Conservation (phyloP, 1,284 basidiomycete species). For the Ganoderma multipileum region DNA sequence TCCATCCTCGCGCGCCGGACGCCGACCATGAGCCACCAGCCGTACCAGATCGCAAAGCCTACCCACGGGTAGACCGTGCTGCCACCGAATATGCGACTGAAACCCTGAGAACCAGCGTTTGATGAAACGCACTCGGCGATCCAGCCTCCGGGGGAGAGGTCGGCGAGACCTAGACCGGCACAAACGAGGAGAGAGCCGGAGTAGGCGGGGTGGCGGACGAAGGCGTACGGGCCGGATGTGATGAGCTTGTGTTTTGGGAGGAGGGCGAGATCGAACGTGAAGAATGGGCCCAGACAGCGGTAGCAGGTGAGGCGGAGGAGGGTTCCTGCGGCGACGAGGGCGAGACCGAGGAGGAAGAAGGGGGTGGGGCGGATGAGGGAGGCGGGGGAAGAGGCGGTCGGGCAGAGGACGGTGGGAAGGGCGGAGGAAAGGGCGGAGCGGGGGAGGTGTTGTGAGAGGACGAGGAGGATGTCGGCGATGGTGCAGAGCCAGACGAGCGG, state of each 20-base stretch:
- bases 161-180: constrained; percentile 57
- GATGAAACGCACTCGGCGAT: constrained; percentile 53
- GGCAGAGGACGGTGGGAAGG: constrained; percentile 34
- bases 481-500: constrained; percentile 58
- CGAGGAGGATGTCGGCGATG: constrained; percentile 55
- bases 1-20: constrained; percentile 58
- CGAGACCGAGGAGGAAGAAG: constrained; percentile 56
- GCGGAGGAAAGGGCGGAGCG: constrained; percentile 37
- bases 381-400: constrained; percentile 33
- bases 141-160: constrained; percentile 61
- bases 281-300: constrained; percentile 54
- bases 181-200: constrained; percentile 44
- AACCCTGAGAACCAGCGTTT: constrained; percentile 23
- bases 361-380: constrained; percentile 50
- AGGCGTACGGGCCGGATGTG: constrained; percentile 58
- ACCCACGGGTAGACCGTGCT: constrained; percentile 35
- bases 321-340: constrained; percentile 54
- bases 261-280: constrained; percentile 69
- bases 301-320: constrained; percentile 48
- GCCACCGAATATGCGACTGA: neutral
- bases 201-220: constrained; percentile 50
- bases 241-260: constrained; percentile 62
- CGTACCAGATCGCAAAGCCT: constrained; percentile 58
- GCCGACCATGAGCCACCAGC: constrained; percentile 57
- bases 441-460: constrained; percentile 45